Base-by-base conservation (phyloP, 192 early-diverging fungal species). In the Backusella mclennaniae region DNA sequence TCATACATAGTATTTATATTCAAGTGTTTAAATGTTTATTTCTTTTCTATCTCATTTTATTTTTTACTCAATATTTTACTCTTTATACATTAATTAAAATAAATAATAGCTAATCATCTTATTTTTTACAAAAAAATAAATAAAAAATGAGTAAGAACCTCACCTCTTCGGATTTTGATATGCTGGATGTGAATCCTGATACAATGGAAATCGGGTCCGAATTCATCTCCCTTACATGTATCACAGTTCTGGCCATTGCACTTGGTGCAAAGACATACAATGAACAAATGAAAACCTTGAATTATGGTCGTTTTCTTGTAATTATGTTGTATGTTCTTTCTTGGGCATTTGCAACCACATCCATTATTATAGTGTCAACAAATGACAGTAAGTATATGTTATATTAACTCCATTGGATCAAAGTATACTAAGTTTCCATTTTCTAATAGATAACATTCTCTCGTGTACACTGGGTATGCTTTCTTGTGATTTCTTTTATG, bases 291-390 rank as follows among this genome's bases (percentile, higher is more conserved):
- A 73, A 76, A 69, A 77, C 79, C 17, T 38, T 84, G n/a, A 87
- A 80, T 39, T 87, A 87, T 67, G 84, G 85, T 14, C 83, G 83
- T 1, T 56, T 82, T 26, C 74, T 86, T 0, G 83, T 87, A 33
- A 74, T 86, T 23, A 63, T 81, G 6, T 59, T 87, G 6, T 86
- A 87, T 36, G 66, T 78, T 6, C 41, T 73, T 14, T 84, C 85
- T 15, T 87, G 86, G 84, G 70, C 80, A 0, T 87, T 87, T 56
- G 75, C 85, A 23, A 77, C 78, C 15, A 79, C 80, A 4, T 79
- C 83, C 1, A 73, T 80, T 7, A 46, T 85, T 11, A 38, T 87
- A 29, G 77, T 85, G 19, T 84, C 86, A 0, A 87, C 86, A 26
- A 87, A 87, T 69, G 66, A 80, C 14, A 79, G 85, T 74, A 86